A percentile compares a stretch with the other conserved stretches of the same genome.
These are phyloP conservation scores for Letharia lupina DNA, from an alignment of 495 filamentous ascomycete species.

Conservation along the genomic window DNA sequence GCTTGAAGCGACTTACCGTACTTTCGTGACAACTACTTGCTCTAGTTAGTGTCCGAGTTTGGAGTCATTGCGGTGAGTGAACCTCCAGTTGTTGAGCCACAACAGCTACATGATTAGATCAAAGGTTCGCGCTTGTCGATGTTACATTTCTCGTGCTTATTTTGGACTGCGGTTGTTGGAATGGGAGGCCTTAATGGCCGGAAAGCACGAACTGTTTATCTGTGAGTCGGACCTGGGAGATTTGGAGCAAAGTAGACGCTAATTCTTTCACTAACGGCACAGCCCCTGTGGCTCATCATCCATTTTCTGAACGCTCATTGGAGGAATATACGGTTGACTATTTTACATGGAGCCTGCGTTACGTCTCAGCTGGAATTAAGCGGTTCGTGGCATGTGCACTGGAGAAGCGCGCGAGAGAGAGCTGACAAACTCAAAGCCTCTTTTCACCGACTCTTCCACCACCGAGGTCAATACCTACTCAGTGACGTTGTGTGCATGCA, in stretches of 20 bases:
- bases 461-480: not conserved
- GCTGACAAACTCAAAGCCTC: not conserved
- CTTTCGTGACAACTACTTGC: not conserved
- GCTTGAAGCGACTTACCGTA: constrained; percentile 4
- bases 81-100: not conserved
- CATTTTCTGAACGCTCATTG: not conserved
- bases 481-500: no score
- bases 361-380: not conserved
- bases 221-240: not conserved
- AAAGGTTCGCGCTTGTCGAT: constrained; percentile 2
- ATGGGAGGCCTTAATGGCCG: not conserved
- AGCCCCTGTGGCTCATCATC: not conserved
- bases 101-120: constrained; percentile 10
- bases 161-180: constrained; percentile 5
- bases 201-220: not conserved
- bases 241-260: not conserved
- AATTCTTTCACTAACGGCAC: not conserved
- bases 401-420: not conserved
- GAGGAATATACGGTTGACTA: not conserved
- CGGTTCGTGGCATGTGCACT: not conserved
- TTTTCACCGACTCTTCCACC: constrained; percentile 1
- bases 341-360: not conserved
- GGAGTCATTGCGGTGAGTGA: constrained; percentile 5
- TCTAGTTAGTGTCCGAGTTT: not conserved
- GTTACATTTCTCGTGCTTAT: constrained; percentile 13